A percentile compares a stretch with the other conserved stretches of the same genome.
Conservation (phyloP, 345 rosid species). For the Eucalyptus paniculata region DNA sequence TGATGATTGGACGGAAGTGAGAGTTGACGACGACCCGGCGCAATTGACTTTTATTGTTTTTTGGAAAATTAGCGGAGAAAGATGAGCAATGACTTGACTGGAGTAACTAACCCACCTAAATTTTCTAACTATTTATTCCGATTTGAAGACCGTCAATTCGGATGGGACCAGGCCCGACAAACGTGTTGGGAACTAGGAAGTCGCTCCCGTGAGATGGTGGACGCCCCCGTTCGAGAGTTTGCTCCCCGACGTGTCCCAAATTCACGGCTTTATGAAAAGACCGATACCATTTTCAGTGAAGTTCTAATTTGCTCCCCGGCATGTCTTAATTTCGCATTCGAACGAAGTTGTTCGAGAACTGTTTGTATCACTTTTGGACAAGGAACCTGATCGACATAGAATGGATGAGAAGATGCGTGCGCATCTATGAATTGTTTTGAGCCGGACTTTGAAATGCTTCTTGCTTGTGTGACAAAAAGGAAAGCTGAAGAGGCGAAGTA, state of each 20-base stretch:
- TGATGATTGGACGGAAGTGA: no score
- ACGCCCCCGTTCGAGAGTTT: neutral
- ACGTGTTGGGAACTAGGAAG: neutral
- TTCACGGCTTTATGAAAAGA: neutral
- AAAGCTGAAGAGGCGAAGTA: no score
- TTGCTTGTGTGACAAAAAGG: neutral
- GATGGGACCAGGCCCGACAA: neutral
- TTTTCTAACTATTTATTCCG: no score
- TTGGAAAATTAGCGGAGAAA: no score
- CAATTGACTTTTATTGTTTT: no score
- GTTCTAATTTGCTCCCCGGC: neutral
- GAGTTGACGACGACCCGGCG: no score
- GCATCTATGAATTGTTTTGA: neutral
- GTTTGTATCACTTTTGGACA: neutral
- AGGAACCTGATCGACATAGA: neutral
- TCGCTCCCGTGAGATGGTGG: neutral
- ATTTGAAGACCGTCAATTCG: no score
- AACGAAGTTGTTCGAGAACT: neutral
- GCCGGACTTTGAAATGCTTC: neutral
- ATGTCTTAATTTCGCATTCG: neutral
- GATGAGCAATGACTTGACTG: no score
- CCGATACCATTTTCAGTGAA: neutral
- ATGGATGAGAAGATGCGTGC: neutral
- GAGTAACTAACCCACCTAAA: no score
- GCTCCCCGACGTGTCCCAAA: neutral